These are phyloP conservation scores for Ogataea sp. DNA, from an alignment of 805 yeast species.

Conservation along the genomic window DNA sequence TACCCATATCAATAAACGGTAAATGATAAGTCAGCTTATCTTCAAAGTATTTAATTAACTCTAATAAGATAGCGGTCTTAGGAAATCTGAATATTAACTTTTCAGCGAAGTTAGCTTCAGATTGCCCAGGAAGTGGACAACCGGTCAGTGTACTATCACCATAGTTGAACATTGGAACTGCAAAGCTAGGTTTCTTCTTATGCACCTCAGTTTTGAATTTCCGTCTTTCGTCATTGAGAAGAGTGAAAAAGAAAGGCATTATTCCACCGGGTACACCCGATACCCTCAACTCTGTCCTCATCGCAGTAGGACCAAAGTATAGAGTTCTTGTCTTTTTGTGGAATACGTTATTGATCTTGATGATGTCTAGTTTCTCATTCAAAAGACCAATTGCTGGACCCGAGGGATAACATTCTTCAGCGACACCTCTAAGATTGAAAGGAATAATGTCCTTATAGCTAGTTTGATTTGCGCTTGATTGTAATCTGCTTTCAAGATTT, in stretches of 20 bases:
- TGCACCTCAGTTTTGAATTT: neutral
- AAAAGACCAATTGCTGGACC: neutral
- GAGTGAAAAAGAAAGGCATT: neutral
- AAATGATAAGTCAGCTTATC: neutral
- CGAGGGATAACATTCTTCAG: neutral
- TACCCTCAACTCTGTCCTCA: neutral
- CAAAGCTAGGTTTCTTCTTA: neutral
- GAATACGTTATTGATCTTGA: neutral
- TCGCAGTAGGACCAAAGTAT: neutral
- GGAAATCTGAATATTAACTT: neutral
- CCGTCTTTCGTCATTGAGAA: neutral
- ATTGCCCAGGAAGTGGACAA: neutral
- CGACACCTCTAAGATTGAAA: no score
- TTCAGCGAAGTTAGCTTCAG: neutral
- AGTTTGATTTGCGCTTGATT: neutral
- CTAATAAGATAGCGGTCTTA: neutral
- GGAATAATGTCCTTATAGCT: no score
- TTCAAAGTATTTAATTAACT: neutral
- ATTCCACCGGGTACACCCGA: neutral
- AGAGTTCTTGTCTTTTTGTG: neutral
- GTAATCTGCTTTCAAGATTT: neutral
- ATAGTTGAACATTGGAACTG: no score
- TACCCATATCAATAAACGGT: neutral
- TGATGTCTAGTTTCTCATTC: neutral
- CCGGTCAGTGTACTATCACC: neutral